phyloP scores from a whole-genome alignment of 2,329 filamentous ascomycete species.

The Samsoniella hepiali region DNA sequence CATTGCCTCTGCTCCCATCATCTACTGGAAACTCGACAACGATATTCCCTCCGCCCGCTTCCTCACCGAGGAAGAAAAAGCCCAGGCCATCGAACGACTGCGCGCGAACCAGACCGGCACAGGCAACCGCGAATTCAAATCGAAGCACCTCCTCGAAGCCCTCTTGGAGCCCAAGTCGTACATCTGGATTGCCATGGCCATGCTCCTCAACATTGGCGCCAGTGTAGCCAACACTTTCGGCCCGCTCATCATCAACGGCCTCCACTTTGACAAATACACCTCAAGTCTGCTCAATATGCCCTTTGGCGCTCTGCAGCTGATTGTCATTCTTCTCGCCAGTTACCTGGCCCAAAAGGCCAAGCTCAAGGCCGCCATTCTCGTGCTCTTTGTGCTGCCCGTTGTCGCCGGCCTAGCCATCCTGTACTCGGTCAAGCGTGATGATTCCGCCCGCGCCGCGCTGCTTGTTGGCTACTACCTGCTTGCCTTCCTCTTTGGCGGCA shows the following conservation, averaged over 20 bases:
- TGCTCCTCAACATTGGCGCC: conserved; percentile 63
- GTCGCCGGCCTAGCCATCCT: conserved; percentile 58
- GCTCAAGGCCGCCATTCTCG: conserved; percentile 55
- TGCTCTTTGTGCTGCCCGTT: conserved; percentile 54
- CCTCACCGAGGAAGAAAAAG: conserved; percentile 62
- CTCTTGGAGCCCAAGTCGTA: conserved; percentile 50
- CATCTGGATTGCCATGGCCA: conserved; percentile 57
- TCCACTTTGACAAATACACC: conserved; percentile 56
- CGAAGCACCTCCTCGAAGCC: conserved; percentile 58
- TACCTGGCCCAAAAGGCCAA: conserved; percentile 55
- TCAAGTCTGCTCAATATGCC: conserved; percentile 65
- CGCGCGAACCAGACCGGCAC: conserved; percentile 73
- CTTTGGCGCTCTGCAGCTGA: conserved; percentile 59
- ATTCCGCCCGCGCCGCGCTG: conserved; percentile 42
- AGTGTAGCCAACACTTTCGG: conserved; percentile 63
- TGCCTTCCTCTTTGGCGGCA: conserved; percentile 63
- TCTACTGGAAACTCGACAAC: conserved; percentile 59
- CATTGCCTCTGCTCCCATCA: conserved; percentile 52
- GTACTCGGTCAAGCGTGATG: conserved; percentile 47
- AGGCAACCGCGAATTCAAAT: conserved; percentile 66
- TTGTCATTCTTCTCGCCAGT: conserved; percentile 57
- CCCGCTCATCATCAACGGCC: conserved; percentile 57
- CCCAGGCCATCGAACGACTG: conserved; percentile 68
- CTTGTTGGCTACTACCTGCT: conserved; percentile 63
- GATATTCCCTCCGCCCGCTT: conserved; percentile 54